These are phyloP conservation scores for Clavariopsis aquatica DNA, from an alignment of 495 filamentous ascomycete species.

Conservation along the genomic window DNA sequence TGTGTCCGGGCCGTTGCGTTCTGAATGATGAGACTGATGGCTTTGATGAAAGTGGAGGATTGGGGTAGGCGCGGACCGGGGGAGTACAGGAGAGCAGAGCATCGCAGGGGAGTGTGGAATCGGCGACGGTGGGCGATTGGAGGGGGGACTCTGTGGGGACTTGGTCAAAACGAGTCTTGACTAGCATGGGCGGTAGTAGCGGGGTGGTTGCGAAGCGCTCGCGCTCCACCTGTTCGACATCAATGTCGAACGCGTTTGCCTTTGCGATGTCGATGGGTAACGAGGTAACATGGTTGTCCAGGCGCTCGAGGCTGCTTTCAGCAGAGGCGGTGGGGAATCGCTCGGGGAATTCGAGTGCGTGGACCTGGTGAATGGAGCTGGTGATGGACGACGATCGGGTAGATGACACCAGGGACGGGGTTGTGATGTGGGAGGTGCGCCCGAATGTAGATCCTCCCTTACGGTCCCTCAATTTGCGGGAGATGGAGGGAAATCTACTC, in stretches of 20 bases:
- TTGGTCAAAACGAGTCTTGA: constrained; percentile 50
- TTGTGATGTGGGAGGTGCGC: constrained; percentile 44
- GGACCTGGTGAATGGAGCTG: constrained; percentile 53
- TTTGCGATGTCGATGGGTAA: constrained; percentile 61
- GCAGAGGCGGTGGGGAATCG: constrained; percentile 63
- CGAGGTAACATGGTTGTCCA: constrained; percentile 37
- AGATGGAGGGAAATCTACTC: constrained; percentile 71
- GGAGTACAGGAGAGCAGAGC: constrained; percentile 50
- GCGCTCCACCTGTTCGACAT: constrained; percentile 40
- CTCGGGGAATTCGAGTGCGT: constrained; percentile 40
- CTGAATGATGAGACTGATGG: constrained; percentile 78
- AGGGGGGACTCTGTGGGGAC: constrained; percentile 69
- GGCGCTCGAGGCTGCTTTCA: constrained; percentile 64
- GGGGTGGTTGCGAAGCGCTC: constrained; percentile 72
- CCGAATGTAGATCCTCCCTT: constrained; percentile 53
- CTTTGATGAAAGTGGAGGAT: constrained; percentile 77
- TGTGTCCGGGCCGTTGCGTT: constrained; percentile 43
- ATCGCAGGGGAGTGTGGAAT: constrained; percentile 45
- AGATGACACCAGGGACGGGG: constrained; percentile 58
- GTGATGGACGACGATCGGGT: constrained; percentile 71
- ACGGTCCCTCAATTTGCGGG: constrained; percentile 61
- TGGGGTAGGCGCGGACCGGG: constrained; percentile 56
- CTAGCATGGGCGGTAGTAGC: constrained; percentile 76
- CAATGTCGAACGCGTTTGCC: constrained; percentile 40
- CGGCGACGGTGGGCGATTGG: constrained; percentile 74